A percentile compares a stretch with the other conserved stretches of the same genome.
Evolutionary conservation across 179 eudicot genomes (phyloP).

Genomic region (Amaranthus tricolor): DNA sequence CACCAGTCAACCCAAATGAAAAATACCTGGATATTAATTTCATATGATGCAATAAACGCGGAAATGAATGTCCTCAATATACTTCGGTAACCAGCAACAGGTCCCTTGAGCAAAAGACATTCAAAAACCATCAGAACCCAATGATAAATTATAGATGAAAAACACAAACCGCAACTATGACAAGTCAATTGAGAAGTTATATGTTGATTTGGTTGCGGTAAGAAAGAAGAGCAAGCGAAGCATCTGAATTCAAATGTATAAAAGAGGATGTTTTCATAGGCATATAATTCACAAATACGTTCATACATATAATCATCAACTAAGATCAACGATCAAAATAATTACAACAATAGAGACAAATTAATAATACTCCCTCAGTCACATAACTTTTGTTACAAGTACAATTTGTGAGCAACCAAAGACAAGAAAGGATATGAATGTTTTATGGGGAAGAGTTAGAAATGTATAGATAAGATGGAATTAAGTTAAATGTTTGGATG

Average conservation of each 20-base stretch:
- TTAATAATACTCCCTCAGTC: too few relatives aligned
- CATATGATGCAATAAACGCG: constrained; percentile 94
- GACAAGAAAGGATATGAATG: too few relatives aligned
- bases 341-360: too few relatives aligned
- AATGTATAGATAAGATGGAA: too few relatives aligned
- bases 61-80: constrained; percentile 90
- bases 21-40: constrained; percentile 80
- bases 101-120: constrained; percentile 46
- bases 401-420: too few relatives aligned
- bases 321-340: too few relatives aligned
- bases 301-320: too few relatives aligned
- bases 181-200: background rate
- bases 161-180: background rate
- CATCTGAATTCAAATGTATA: background rate
- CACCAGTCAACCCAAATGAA: background rate
- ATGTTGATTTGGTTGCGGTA: background rate
- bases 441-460: too few relatives aligned
- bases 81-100: constrained; percentile 80
- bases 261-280: too few relatives aligned
- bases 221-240: background rate
- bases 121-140: constrained; percentile 4
- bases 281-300: too few relatives aligned
- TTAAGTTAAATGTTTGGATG: too few relatives aligned
- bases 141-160: background rate
- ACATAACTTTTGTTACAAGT: too few relatives aligned